Conservation (phyloP, 768 basidiomycete species). For the Boletus fagicola region DNA sequence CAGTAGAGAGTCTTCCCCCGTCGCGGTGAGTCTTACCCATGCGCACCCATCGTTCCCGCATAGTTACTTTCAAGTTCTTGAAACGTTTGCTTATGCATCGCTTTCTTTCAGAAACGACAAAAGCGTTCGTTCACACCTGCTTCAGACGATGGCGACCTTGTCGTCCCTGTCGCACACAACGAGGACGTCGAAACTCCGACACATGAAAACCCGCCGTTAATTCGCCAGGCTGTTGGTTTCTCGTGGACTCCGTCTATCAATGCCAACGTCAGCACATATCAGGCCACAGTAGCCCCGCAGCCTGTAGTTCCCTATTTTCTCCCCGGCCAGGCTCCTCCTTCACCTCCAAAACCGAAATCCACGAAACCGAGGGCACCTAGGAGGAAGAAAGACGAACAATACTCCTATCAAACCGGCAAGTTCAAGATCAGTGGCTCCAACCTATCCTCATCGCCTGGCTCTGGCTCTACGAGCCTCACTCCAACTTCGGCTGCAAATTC, state of each 20-base stretch:
- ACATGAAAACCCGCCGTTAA: conserved; percentile 45
- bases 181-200: conserved; percentile 46
- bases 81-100: background rate
- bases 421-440: conserved; percentile 43
- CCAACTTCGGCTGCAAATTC: conserved; percentile 25
- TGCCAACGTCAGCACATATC: conserved; percentile 32
- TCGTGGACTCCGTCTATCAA: conserved; percentile 33
- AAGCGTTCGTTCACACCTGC: conserved; percentile 52
- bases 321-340: conserved; percentile 47
- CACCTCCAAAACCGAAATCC: conserved; percentile 26
- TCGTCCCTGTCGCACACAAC: conserved; percentile 38
- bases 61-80: background rate
- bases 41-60: background rate
- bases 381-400: conserved; percentile 39
- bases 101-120: conserved; percentile 35
- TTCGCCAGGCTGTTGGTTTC: conserved; percentile 61
- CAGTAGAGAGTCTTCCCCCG: conserved; percentile 57
- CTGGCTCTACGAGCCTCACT: conserved; percentile 36
- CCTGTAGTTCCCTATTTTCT: conserved; percentile 40
- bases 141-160: conserved; percentile 49
- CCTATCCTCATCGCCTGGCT: conserved; percentile 28
- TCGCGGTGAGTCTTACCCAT: conserved; percentile 36
- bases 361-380: conserved; percentile 25
- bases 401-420: conserved; percentile 44
- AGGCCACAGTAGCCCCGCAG: conserved; percentile 24